phyloP scores from a whole-genome alignment of 78 protist genomes.

The Monocercomonoides exilis region DNA sequence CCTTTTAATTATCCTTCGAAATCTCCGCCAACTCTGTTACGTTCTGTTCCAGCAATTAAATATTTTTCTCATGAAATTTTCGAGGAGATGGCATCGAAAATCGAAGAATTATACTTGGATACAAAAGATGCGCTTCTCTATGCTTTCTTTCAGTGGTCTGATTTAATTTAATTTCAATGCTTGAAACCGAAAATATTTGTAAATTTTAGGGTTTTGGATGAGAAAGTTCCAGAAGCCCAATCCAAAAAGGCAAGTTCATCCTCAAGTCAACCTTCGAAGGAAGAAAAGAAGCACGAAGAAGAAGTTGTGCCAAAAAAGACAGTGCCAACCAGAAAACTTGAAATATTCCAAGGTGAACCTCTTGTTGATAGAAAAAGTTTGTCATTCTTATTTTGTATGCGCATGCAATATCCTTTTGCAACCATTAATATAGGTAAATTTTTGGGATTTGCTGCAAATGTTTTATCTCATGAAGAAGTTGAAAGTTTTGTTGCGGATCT shows the following conservation, averaged over 20 bases:
- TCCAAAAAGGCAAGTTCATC: not conserved
- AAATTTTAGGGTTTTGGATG: too few relatives aligned
- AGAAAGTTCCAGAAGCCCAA: not conserved
- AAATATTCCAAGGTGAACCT: not conserved
- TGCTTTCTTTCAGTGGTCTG: not conserved
- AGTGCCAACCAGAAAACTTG: not conserved
- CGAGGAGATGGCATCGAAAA: not conserved
- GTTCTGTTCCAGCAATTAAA: not conserved
- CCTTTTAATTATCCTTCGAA: not conserved
- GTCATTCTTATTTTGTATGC: not conserved
- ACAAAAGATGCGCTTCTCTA: not conserved
- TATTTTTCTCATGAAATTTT: not conserved
- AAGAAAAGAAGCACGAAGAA: not conserved
- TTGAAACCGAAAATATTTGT: not conserved
- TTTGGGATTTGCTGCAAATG: not conserved
- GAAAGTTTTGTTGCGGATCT: not conserved
- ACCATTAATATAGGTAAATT: not conserved
- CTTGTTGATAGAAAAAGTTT: not conserved
- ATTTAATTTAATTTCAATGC: not conserved
- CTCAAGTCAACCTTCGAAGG: not conserved
- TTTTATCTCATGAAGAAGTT: not conserved
- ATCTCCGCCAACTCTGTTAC: not conserved
- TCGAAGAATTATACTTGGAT: not conserved
- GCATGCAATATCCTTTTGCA: not conserved
- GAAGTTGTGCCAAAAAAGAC: not conserved